These are phyloP conservation scores for Aspergillus ruber DNA, from an alignment of 2,329 filamentous ascomycete genomes.

Conservation along the genomic window DNA sequence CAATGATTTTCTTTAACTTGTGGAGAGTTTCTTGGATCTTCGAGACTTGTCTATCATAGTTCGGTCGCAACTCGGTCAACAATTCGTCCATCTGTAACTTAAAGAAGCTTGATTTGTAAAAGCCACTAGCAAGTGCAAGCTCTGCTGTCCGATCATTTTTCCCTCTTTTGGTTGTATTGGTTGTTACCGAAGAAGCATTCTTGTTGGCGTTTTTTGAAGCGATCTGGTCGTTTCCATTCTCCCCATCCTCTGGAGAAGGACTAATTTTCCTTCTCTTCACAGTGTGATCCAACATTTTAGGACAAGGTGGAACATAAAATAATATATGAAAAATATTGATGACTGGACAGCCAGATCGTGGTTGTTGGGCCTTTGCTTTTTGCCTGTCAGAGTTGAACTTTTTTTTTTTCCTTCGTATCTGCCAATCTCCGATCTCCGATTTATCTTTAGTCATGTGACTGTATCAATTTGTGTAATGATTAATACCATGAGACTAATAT, in stretches of 20 bases:
- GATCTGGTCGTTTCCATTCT: slow-evolving; percentile 24
- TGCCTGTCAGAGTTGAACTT: background rate
- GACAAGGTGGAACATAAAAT: background rate
- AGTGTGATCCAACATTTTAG: slow-evolving; percentile 26
- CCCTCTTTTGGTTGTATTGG: slow-evolving; percentile 10
- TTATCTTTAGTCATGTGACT: slow-evolving; percentile 7
- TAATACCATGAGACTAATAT: too few species aligned
- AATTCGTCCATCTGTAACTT: slow-evolving; percentile 63
- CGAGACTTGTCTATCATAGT: slow-evolving; percentile 52
- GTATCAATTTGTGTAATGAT: background rate
- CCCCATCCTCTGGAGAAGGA: slow-evolving; percentile 20
- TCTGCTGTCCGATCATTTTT: slow-evolving; percentile 26
- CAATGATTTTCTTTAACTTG: slow-evolving; percentile 51
- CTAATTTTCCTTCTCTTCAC: slow-evolving; percentile 45
- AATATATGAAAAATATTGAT: background rate
- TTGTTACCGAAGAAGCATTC: slow-evolving; percentile 15
- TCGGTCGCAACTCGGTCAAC: slow-evolving; percentile 50
- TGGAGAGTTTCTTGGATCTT: slow-evolving; percentile 50
- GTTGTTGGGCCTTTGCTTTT: background rate
- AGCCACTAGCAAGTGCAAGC: slow-evolving; percentile 39
- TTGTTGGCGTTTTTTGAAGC: slow-evolving; percentile 9
- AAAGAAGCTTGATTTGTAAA: slow-evolving; percentile 62
- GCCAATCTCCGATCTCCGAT: slow-evolving; percentile 10
- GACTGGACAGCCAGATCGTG: background rate
- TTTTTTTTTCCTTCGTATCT: background rate